phyloP scores from a whole-genome alignment of 345 rosid species.

The Ricinus communis region DNA sequence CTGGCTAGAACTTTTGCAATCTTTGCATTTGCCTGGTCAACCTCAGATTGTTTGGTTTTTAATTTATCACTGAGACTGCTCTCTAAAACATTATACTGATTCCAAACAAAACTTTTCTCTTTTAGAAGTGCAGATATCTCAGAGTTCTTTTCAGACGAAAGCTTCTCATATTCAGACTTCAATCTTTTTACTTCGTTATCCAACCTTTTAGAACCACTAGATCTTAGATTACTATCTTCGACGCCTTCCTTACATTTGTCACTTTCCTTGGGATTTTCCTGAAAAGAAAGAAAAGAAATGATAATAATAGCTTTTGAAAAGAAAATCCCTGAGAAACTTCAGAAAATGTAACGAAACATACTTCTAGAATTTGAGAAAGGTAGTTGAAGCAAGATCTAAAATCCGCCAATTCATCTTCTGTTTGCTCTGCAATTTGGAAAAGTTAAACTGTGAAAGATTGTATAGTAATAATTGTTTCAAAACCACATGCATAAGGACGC shows the following conservation, averaged over 20 bases:
- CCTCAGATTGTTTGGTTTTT: slow-evolving; percentile 53
- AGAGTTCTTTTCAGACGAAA: slow-evolving; percentile 51
- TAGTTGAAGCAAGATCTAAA: slow-evolving; percentile 55
- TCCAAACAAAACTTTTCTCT: slow-evolving; percentile 73
- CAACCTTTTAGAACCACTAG: slow-evolving; percentile 25
- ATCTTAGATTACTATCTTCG: slow-evolving; percentile 18
- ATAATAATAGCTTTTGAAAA: slow-evolving; percentile 2
- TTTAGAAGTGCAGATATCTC: slow-evolving; percentile 52
- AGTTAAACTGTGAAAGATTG: neutral
- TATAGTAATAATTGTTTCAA: neutral
- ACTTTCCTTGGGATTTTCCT: slow-evolving; percentile 19
- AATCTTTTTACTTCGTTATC: slow-evolving; percentile 49
- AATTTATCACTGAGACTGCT: slow-evolving; percentile 48
- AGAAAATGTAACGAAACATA: slow-evolving; percentile 29
- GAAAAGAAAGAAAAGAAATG: slow-evolving; percentile 26
- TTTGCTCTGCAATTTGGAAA: slow-evolving; percentile 48
- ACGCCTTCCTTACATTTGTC: slow-evolving; percentile 15
- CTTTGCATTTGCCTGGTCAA: slow-evolving; percentile 52
- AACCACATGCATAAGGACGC: too few relatives aligned
- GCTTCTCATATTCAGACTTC: slow-evolving; percentile 53
- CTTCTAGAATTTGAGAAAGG: slow-evolving; percentile 42
- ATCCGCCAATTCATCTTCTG: slow-evolving; percentile 64
- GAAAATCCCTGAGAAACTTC: neutral
- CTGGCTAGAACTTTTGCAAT: slow-evolving; percentile 51
- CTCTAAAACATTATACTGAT: slow-evolving; percentile 61